phyloP scores from a whole-genome alignment of 73 alveolate species.

The Tetrahymena elliotti region DNA sequence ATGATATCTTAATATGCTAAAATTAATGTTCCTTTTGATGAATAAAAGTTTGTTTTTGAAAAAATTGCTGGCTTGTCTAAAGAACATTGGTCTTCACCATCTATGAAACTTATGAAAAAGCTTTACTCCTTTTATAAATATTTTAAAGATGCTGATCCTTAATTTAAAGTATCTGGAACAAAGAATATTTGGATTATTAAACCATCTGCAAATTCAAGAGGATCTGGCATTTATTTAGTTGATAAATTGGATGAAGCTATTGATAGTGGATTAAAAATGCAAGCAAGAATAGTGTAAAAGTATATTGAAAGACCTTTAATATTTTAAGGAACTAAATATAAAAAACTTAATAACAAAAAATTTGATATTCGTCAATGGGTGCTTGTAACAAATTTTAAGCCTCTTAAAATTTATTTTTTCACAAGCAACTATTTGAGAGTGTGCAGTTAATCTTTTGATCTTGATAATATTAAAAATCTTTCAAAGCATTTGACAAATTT shows the following conservation, averaged over 20 bases:
- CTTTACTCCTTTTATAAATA: conserved; percentile 1
- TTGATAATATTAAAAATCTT: conserved; percentile 46
- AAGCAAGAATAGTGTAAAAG: conserved; percentile 61
- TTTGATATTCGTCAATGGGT: conserved; percentile 75
- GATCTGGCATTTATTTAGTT: conserved; percentile 59
- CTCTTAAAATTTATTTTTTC: conserved; percentile 49
- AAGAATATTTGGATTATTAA: conserved; percentile 68
- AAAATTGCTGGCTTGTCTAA: not conserved
- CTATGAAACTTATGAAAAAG: not conserved
- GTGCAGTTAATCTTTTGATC: conserved; percentile 54
- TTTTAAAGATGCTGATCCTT: conserved; percentile 9
- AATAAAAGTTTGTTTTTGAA: not conserved
- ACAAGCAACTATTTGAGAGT: conserved; percentile 55
- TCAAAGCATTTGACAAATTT: conserved; percentile 61
- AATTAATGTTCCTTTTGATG: not conserved
- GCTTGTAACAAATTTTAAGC: conserved; percentile 58
- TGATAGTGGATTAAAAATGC: conserved; percentile 46
- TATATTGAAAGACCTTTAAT: conserved; percentile 67
- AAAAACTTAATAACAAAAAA: not conserved
- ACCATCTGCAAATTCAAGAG: conserved; percentile 70
- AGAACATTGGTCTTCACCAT: conserved; percentile 5
- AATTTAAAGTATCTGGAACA: conserved; percentile 46
- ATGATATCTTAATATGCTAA: not conserved
- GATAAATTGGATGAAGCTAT: conserved; percentile 41
- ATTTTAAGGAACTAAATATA: not conserved